Conservation (phyloP, 306 rosid species). For the Hippophae rhamnoides region DNA sequence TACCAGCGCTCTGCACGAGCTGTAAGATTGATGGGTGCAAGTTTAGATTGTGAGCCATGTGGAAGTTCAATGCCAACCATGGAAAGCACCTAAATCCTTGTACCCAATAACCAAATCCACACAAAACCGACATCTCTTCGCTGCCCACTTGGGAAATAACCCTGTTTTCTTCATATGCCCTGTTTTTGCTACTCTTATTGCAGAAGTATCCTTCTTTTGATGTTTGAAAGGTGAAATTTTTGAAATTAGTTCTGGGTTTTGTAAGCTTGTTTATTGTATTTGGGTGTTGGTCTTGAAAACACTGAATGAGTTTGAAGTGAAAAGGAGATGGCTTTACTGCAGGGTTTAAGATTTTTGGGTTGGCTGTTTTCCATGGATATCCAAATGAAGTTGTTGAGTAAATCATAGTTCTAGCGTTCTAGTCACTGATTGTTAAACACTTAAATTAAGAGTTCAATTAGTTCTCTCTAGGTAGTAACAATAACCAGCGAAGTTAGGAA, state of each 20-base stretch:
- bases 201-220: conserved; percentile 15
- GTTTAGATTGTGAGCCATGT: conserved; percentile 59
- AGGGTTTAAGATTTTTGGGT: conserved; percentile 14
- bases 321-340: conserved; percentile 8
- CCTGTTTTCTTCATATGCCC: conserved; percentile 18
- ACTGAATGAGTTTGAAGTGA: conserved; percentile 6
- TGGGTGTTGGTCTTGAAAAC: conserved; percentile 28
- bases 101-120: conserved; percentile 85
- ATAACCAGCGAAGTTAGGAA: neutral
- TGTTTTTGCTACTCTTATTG: conserved; percentile 6
- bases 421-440: neutral
- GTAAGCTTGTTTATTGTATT: conserved; percentile 16
- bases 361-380: conserved; percentile 17
- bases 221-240: conserved; percentile 9
- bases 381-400: conserved; percentile 19
- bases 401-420: conserved; percentile 21
- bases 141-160: conserved; percentile 26
- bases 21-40: conserved; percentile 61
- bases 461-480: neutral
- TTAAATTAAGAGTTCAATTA: neutral
- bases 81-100: conserved; percentile 95
- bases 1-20: conserved; percentile 61
- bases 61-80: conserved; percentile 77
- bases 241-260: conserved; percentile 12
- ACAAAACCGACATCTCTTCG: conserved; percentile 39